Base-by-base conservation (phyloP, 2,329 filamentous ascomycete genomes). In the Beauveria varroae region DNA sequence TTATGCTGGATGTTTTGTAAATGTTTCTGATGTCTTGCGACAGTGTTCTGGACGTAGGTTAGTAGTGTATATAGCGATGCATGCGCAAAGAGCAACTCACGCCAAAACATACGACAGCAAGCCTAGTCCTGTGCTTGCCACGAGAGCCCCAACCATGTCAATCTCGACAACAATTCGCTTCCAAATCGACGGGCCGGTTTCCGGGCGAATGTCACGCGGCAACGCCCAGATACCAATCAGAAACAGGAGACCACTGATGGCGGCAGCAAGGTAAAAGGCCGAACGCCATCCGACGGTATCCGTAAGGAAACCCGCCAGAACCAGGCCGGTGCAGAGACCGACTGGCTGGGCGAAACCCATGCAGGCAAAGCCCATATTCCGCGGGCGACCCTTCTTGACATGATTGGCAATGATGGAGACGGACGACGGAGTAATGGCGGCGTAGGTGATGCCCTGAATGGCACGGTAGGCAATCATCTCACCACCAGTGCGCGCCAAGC, bases 131-230 rank as follows among this genome's bases (percentile, higher is more conserved):
- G 71, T 65, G 56, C 73, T 76, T 1, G 75, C 74, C 8, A 81
- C 70, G 2, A 71, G n/a, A 2, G 76, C 76, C 0, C 80, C 80
- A 26, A 79, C 63, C 79, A 79, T 82, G 61, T 82, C 80, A 60
- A 82, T 77, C 6, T 81, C 76, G 1, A 62, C 69, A 24, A 14
- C 50, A 24, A 61, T n/a, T n/a, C 62, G 59, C 14, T 24, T 26
- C 22, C 28, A 28, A 28, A 28, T 28, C 12, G 28, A 51, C 5
- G 20, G 20, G 9, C 44, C 20, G 8, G n/a, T 22, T 14, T 34
- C 26, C 34, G 34, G 34, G 12, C 34, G 12, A n/a, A 28, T 34
- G 3, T 30, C 28, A 28, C 14, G 24, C 26, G 49, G 49, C 14
- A 51, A 22, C 22, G 1, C 24, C 49, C 49, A 51, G 6, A 51